Conservation (phyloP, 805 yeast genomes). For the Barnettozyma salicaria region DNA sequence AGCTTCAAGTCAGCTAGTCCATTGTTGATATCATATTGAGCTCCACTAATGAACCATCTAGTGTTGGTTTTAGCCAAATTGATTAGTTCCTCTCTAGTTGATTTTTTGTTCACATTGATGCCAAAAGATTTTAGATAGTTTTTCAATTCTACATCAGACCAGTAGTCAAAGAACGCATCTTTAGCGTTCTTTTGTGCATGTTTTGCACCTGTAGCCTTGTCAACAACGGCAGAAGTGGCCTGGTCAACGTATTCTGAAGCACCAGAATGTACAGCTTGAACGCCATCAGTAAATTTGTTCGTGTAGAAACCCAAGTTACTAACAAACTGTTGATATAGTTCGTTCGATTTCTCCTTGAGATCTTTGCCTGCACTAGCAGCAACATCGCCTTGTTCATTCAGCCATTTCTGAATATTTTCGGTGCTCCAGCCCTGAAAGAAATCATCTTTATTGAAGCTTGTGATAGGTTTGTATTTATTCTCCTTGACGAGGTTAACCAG, state of each 20-base stretch:
- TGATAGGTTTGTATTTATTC: constrained; percentile 33
- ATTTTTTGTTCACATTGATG: constrained; percentile 25
- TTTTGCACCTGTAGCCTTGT: constrained; percentile 8
- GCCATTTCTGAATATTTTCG: constrained; percentile 37
- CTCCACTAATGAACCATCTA: constrained; percentile 32
- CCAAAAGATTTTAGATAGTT: constrained; percentile 39
- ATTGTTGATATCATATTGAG: constrained; percentile 7
- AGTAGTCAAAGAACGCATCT: constrained; percentile 31
- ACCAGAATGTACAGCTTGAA: constrained; percentile 14
- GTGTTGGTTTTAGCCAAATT: constrained; percentile 38
- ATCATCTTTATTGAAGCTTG: constrained; percentile 24
- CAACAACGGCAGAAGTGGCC: constrained; percentile 11
- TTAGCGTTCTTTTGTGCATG: constrained; percentile 10
- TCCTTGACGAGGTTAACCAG: constrained; percentile 35
- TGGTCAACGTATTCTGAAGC: constrained; percentile 21
- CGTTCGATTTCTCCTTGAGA: constrained; percentile 21
- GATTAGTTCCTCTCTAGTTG: constrained; percentile 30
- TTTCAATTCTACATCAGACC: constrained; percentile 39
- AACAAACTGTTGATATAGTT: constrained; percentile 18
- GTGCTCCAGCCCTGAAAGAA: constrained; percentile 36
- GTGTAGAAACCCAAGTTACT: constrained; percentile 13
- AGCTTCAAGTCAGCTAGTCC: constrained; percentile 8
- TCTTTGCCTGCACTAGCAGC: constrained; percentile 21
- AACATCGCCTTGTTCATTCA: constrained; percentile 27
- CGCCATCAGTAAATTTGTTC: constrained; percentile 11